Conservation (phyloP, 169 alveolate genomes). For the Plasmodium chabaudi region DNA sequence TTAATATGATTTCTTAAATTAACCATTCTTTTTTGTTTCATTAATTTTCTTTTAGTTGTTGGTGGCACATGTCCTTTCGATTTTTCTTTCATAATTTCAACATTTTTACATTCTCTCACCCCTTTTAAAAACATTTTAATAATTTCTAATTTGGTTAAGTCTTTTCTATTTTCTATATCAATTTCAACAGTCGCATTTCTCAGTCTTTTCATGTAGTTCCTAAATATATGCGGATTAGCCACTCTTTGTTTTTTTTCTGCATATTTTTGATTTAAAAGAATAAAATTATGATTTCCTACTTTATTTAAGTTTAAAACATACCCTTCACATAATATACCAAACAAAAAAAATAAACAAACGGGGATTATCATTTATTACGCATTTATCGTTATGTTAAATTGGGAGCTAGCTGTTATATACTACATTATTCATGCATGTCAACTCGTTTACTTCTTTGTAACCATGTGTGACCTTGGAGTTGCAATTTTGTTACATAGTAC, state of each 20-base stretch:
- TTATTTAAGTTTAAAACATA: constrained; percentile 3
- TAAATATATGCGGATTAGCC: background rate
- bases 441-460: background rate
- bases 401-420: background rate
- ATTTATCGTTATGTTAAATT: background rate
- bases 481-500: background rate
- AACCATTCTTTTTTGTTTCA: constrained; percentile 76
- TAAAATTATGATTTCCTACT: background rate
- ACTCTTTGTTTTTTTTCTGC: background rate
- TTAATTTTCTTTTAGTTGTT: constrained; percentile 59
- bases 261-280: background rate
- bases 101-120: constrained; percentile 74
- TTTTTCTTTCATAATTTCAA: constrained; percentile 62
- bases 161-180: constrained; percentile 71
- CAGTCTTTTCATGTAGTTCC: constrained; percentile 51
- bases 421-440: background rate
- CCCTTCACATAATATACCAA: constrained; percentile 21
- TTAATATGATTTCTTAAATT: constrained; percentile 61
- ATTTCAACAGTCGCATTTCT: constrained; percentile 74
- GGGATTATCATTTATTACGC: constrained; percentile 26
- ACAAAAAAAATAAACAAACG: background rate
- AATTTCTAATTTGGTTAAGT: constrained; percentile 52
- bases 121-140: constrained; percentile 76
- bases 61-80: constrained; percentile 71
- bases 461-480: background rate